Evolutionary conservation across 305 asterid genomes (phyloP).

Genomic region (Stenogyne calaminthoides): DNA sequence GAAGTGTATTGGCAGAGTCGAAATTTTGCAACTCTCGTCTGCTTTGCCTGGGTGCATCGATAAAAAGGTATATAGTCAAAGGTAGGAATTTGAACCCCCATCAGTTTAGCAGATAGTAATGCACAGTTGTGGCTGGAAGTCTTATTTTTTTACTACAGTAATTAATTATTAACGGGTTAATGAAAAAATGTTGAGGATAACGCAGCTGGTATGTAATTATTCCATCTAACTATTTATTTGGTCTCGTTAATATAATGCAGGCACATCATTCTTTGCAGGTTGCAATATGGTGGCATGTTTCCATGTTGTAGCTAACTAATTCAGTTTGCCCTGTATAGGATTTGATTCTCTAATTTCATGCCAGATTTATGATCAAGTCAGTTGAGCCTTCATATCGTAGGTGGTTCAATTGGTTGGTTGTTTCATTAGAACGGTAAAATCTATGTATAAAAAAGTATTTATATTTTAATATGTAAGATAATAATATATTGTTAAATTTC

Average conservation of each 20-base stretch:
- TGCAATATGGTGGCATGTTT: not conserved
- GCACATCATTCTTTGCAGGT: conserved; percentile 16
- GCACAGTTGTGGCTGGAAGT: conserved; percentile 7
- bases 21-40: conserved; percentile 37
- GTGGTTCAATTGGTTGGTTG: no score
- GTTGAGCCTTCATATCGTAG: no score
- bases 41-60: conserved; percentile 36
- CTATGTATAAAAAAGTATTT: no score
- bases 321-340: no score
- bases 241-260: conserved; percentile 11
- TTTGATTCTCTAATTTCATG: not conserved
- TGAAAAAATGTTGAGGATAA: not conserved
- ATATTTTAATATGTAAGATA: no score
- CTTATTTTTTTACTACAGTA: conserved; percentile 15
- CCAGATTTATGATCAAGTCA: not conserved
- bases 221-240: not conserved
- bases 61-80: conserved; percentile 36
- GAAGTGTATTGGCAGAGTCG: conserved; percentile 29
- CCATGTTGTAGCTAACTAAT: not conserved
- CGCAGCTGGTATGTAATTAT: conserved; percentile 29
- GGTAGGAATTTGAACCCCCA: conserved; percentile 28
- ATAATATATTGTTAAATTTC: no score
- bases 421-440: no score
- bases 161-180: not conserved
- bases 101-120: conserved; percentile 2